Evolutionary conservation across 306 rosid species (phyloP).

Genomic region (Fagus crenata): DNA sequence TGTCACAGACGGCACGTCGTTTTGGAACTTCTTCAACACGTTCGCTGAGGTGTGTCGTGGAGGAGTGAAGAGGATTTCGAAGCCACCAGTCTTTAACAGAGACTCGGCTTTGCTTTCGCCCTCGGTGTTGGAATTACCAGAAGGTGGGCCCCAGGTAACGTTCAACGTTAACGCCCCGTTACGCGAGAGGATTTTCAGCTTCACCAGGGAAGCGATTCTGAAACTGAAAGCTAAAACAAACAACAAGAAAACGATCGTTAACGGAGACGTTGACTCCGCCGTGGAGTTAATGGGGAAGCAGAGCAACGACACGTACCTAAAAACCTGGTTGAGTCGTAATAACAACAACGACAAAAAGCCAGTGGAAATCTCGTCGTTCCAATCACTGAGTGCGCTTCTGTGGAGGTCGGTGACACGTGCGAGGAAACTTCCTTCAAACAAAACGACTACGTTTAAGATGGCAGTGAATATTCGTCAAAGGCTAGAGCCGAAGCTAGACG

Average conservation of each 20-base stretch:
- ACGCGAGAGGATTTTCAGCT: constrained; percentile 70
- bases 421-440: constrained; percentile 49
- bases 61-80: constrained; percentile 29
- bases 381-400: constrained; percentile 68
- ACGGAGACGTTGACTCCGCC: constrained; percentile 11
- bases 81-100: constrained; percentile 61
- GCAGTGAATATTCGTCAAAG: constrained; percentile 81
- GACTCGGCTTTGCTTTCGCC: constrained; percentile 51
- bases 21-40: constrained; percentile 93
- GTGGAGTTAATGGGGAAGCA: constrained; percentile 55
- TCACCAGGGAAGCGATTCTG: constrained; percentile 66
- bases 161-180: constrained; percentile 58
- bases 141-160: constrained; percentile 67
- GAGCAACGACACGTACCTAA: constrained; percentile 44
- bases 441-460: constrained; percentile 81
- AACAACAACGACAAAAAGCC: constrained; percentile 22
- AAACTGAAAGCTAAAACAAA: constrained; percentile 56
- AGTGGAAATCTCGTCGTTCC: constrained; percentile 73
- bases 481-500: constrained; percentile 61
- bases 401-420: constrained; percentile 88
- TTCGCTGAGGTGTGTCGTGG: constrained; percentile 63
- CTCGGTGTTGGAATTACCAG: constrained; percentile 58
- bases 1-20: constrained; percentile 79
- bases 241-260: constrained; percentile 17
- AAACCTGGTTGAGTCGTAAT: not conserved